Percentiles rank a stretch among this genome's conserved stretches.
These are phyloP conservation scores for Diplotaxis tenuifolia DNA, from an alignment of 345 rosid genomes.

Conservation along the genomic window DNA sequence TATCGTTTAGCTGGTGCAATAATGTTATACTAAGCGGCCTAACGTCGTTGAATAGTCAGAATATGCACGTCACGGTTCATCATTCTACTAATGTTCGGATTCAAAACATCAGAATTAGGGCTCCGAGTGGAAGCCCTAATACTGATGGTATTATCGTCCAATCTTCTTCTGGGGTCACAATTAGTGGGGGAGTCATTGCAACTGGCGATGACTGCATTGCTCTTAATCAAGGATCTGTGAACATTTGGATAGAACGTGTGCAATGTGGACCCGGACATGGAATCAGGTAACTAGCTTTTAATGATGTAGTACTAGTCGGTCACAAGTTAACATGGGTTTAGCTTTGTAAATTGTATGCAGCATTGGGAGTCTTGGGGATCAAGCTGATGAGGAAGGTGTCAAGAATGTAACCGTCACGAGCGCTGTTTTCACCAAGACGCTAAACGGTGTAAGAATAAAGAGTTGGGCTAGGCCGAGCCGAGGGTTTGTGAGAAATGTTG, in stretches of 20 bases:
- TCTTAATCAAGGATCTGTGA: constrained; percentile 48
- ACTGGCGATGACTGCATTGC: constrained; percentile 68
- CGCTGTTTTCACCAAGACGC: constrained; percentile 39
- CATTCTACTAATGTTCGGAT: constrained; percentile 40
- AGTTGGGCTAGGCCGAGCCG: constrained; percentile 52
- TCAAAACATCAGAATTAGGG: constrained; percentile 41
- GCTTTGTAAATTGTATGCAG: constrained; percentile 32
- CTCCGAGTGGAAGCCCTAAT: constrained; percentile 54
- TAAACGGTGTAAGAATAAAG: constrained; percentile 59
- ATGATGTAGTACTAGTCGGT: background rate
- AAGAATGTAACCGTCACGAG: constrained; percentile 43
- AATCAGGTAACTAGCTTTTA: constrained; percentile 39
- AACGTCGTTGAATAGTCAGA: constrained; percentile 50
- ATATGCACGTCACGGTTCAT: constrained; percentile 43
- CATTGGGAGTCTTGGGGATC: constrained; percentile 54
- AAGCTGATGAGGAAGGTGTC: constrained; percentile 43
- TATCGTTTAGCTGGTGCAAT: constrained; percentile 40
- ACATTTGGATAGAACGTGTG: constrained; percentile 43
- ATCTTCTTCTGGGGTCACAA: constrained; percentile 43
- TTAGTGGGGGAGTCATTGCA: constrained; percentile 32
- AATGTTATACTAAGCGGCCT: constrained; percentile 45
- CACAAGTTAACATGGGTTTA: background rate
- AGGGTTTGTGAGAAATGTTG: constrained; percentile 44
- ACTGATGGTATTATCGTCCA: constrained; percentile 57
- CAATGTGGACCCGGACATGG: constrained; percentile 72